Evolutionary conservation across 23 red algal species (phyloP).

Genomic region (Gracilaria domingensis): DNA sequence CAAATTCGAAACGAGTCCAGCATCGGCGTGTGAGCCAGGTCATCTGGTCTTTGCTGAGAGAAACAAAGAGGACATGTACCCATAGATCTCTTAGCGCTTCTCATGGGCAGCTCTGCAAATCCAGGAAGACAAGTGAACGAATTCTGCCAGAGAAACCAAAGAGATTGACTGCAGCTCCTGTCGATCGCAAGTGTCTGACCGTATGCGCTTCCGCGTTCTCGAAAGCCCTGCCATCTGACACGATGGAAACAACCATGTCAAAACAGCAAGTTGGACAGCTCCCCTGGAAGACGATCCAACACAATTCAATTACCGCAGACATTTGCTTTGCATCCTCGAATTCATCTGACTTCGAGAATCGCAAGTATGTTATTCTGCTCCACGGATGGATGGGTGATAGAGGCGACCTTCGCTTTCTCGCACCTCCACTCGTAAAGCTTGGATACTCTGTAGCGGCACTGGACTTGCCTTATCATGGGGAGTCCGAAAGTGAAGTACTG

Average conservation of each 20-base stretch:
- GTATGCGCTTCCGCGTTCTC: neutral
- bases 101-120: neutral
- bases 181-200: no score
- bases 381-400: slow-evolving; percentile 48
- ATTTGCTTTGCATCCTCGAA: neutral
- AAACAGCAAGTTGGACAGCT: neutral
- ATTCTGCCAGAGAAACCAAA: neutral
- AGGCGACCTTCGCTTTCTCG: slow-evolving; percentile 27
- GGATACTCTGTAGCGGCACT: slow-evolving; percentile 32
- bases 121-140: neutral
- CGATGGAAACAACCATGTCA: neutral
- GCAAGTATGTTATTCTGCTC: slow-evolving; percentile 23
- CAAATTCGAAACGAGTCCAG: neutral
- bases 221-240: neutral
- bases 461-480: slow-evolving; percentile 66
- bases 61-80: neutral
- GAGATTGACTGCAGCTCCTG: neutral
- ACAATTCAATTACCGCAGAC: neutral
- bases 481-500: neutral
- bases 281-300: neutral
- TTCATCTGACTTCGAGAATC: neutral
- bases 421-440: neutral
- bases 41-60: neutral
- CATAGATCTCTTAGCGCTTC: no score
- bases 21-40: neutral